Conservation (phyloP, 1,139 yeast genomes). For the Debaryomyces coudertii region DNA sequence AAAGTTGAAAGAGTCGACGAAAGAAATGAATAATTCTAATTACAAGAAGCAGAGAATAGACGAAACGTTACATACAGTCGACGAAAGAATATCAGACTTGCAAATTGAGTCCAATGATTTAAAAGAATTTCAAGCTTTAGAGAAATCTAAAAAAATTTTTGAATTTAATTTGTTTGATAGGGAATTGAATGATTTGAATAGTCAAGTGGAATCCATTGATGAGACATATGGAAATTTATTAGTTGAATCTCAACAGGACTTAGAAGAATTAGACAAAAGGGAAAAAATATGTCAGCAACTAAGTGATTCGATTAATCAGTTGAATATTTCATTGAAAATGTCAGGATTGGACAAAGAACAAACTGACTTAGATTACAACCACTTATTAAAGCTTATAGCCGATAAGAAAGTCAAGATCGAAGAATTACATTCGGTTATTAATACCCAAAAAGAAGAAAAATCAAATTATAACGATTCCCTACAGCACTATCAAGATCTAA, state of each 20-base stretch:
- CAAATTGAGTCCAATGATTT: slow-evolving; percentile 81
- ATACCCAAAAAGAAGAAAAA: slow-evolving; percentile 20
- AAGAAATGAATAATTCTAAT: slow-evolving; percentile 76
- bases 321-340: slow-evolving; percentile 42
- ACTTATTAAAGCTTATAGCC: slow-evolving; percentile 43
- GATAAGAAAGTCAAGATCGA: slow-evolving; percentile 45
- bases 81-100: slow-evolving; percentile 73
- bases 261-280: slow-evolving; percentile 49
- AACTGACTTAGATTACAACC: slow-evolving; percentile 52
- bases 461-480: slow-evolving; percentile 22
- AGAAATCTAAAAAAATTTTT: slow-evolving; percentile 66
- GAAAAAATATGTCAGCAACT: slow-evolving; percentile 51
- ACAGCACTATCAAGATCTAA: slow-evolving; percentile 22
- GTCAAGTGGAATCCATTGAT: slow-evolving; percentile 64
- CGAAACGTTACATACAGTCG: slow-evolving; percentile 70
- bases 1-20: slow-evolving; percentile 75
- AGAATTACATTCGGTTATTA: slow-evolving; percentile 26
- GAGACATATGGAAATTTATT: slow-evolving; percentile 57
- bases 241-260: slow-evolving; percentile 46
- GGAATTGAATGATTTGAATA: slow-evolving; percentile 64
- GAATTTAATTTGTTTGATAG: slow-evolving; percentile 81
- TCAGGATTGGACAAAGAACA: slow-evolving; percentile 55
- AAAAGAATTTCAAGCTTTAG: slow-evolving; percentile 67
- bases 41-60: slow-evolving; percentile 74
- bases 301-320: slow-evolving; percentile 48